Conservation (phyloP, 805 yeast species). For the Candida cerambycidarum region DNA sequence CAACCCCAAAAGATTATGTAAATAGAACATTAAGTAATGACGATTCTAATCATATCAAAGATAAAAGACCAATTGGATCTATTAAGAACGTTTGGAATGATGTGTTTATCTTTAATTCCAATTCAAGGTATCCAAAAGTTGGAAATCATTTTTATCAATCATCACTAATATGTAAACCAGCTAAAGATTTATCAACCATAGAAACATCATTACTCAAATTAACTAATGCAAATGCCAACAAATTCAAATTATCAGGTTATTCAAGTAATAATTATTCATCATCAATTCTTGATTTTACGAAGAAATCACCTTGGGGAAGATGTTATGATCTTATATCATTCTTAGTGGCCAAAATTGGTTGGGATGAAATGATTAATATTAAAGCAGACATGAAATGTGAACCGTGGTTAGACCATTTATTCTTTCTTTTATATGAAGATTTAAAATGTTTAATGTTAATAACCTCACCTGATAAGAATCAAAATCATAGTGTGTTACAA, state of each 20-base stretch:
- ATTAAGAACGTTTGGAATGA: conserved; percentile 35
- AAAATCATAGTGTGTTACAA: conserved; percentile 60
- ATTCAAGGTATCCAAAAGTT: conserved; percentile 33
- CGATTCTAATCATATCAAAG: background rate
- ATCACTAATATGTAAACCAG: conserved; percentile 32
- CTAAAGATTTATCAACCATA: conserved; percentile 36
- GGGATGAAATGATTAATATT: conserved; percentile 71
- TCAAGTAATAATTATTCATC: conserved; percentile 26
- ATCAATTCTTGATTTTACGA: conserved; percentile 33
- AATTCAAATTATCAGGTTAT: conserved; percentile 30
- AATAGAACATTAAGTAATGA: background rate
- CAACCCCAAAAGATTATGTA: conserved; percentile 20
- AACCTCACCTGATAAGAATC: conserved; percentile 22
- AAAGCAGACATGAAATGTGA: conserved; percentile 54
- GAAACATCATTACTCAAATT: conserved; percentile 28
- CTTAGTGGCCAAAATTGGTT: conserved; percentile 68
- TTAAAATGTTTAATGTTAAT: conserved; percentile 28
- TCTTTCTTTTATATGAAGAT: conserved; percentile 69
- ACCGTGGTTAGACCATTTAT: conserved; percentile 75
- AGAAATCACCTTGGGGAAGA: conserved; percentile 42
- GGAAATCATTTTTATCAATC: conserved; percentile 38
- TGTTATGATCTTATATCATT: conserved; percentile 67
- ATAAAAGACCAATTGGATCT: conserved; percentile 20
- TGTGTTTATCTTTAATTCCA: conserved; percentile 27
- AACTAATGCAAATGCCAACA: conserved; percentile 27